Percentiles rank a stretch among this genome's conserved stretches.
phyloP scores from a whole-genome alignment of 2,329 filamentous ascomycete genomes.

The Beauveria sp. region DNA sequence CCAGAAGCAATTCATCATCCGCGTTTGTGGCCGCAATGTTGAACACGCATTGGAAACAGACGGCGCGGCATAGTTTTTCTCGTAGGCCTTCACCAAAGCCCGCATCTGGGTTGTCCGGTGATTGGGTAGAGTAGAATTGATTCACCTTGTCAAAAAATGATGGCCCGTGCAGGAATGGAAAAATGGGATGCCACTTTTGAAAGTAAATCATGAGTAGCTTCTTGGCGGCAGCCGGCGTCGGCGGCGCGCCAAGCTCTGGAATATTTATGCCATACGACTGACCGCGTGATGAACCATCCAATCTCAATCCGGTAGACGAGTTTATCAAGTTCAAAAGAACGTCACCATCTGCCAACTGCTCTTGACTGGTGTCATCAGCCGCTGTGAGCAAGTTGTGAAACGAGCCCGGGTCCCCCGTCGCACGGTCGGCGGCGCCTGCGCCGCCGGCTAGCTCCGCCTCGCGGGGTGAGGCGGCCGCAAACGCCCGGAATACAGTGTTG shows the following conservation, averaged over 20 bases:
- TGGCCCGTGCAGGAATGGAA: slow-evolving; percentile 44
- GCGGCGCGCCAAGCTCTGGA: slow-evolving; percentile 20
- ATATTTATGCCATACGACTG: slow-evolving; percentile 14
- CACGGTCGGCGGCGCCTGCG: slow-evolving; percentile 12
- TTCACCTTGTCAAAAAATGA: slow-evolving; percentile 38
- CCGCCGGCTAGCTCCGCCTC: not conserved
- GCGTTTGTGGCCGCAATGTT: slow-evolving; percentile 31
- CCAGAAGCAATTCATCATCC: slow-evolving; percentile 22
- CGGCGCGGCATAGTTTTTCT: slow-evolving; percentile 22
- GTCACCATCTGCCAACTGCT: not conserved
- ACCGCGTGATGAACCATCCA: not conserved
- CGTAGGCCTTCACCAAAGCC: slow-evolving; percentile 11
- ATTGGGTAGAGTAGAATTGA: slow-evolving; percentile 24
- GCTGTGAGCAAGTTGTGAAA: not conserved
- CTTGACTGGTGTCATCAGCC: not conserved
- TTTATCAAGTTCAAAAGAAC: not conserved
- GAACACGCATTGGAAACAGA: slow-evolving; percentile 43
- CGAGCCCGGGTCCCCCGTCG: not conserved
- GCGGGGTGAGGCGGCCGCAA: slow-evolving; percentile 27
- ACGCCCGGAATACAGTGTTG: slow-evolving; percentile 45
- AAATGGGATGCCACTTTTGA: slow-evolving; percentile 42
- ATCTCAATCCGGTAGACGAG: not conserved
- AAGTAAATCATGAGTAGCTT: slow-evolving; percentile 41
- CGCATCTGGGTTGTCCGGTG: not conserved
- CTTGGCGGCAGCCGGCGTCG: slow-evolving; percentile 25